Evolutionary conservation across 805 yeast genomes (phyloP), one percentile per base, ranked within the genome.

Genomic region (Suhomyces emberorum): DNA sequence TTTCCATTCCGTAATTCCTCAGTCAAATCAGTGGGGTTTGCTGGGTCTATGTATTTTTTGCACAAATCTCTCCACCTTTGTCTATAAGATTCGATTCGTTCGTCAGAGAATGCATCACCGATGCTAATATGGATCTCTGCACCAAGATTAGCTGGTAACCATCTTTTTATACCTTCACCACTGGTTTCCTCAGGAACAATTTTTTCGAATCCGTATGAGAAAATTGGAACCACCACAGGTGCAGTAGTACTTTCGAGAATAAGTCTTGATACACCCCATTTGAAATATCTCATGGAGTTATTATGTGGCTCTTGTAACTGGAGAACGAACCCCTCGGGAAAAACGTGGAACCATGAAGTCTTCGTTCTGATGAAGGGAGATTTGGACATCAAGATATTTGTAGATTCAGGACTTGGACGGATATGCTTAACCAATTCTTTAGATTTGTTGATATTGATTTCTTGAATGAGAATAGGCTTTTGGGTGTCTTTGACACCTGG

Each of bases 271-370:
- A 88, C 80, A 0, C 98, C 98, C 98, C 98, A 91, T 54, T 86
- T 83, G 70, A 93, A 91, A 60, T 86, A 91, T 44, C 96, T 70
- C 93, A 93, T 86, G 3, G 97, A 88, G 47, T 87, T 84, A 33
- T 74, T 70, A 54, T 77, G 79, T 0, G 96, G 96, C 23, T 82
- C 80, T 42, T 80, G 73, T 32, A 86, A 57, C 57, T 93, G 98
- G 35, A 91, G 74, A 4, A 91, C 98, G 56, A 82, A 87, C 0
- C 95, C 96, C 58, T 91, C 98, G 0, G 98, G 98, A 59, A 87
- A 91, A 3, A 88, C 78, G 56, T 91, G 98, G 40, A 93, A 77
- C 98, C 98, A 91, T 0, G 87, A 78, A 0, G 93, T 82, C 40
- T 74, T 77, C 11, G 70, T 59, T 38, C 89, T 65, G 18, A 76